These are phyloP conservation scores for Naganishia vishniacii DNA, from an alignment of 768 basidiomycete genomes.

Conservation along the genomic window DNA sequence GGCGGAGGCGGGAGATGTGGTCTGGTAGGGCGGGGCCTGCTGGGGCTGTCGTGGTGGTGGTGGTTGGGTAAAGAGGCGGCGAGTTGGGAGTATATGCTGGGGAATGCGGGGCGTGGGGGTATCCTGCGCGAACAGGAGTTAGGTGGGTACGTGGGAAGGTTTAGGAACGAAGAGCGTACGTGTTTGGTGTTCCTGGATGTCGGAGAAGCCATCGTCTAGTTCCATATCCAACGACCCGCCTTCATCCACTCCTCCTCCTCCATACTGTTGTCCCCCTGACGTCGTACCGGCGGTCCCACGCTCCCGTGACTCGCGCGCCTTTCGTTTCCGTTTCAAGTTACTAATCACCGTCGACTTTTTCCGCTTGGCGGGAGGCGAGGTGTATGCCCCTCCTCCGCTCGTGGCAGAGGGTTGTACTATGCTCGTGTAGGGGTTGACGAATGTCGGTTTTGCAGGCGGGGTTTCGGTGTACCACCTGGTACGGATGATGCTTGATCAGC, in stretches of 20 bases:
- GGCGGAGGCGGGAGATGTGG: slow-evolving; percentile 2
- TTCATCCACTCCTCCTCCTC: slow-evolving; percentile 4
- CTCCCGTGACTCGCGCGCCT: too few species aligned
- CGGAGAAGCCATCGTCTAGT: too few species aligned
- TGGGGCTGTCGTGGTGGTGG: neutral
- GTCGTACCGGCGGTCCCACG: too few species aligned
- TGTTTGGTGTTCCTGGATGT: too few species aligned
- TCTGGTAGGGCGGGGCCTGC: slow-evolving; percentile 15
- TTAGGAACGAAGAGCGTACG: too few species aligned
- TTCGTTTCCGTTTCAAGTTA: slow-evolving; percentile 16
- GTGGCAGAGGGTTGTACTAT: too few species aligned
- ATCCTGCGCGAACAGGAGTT: neutral
- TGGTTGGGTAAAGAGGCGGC: neutral
- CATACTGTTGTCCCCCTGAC: slow-evolving; percentile 14
- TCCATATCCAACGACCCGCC: slow-evolving; percentile 2
- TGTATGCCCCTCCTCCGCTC: neutral
- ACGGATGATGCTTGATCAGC: slow-evolving; percentile 24
- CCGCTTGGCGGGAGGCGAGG: neutral
- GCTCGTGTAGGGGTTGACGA: slow-evolving; percentile 11
- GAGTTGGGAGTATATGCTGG: slow-evolving; percentile 25
- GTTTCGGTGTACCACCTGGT: slow-evolving; percentile 30
- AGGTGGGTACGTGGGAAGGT: too few species aligned
- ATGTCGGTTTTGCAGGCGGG: slow-evolving; percentile 22
- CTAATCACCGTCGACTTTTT: neutral
- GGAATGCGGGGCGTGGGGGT: slow-evolving; percentile 3